These are phyloP conservation scores for Fusarium sterilihyphosum DNA, from an alignment of 2,329 filamentous ascomycete species.

Conservation along the genomic window DNA sequence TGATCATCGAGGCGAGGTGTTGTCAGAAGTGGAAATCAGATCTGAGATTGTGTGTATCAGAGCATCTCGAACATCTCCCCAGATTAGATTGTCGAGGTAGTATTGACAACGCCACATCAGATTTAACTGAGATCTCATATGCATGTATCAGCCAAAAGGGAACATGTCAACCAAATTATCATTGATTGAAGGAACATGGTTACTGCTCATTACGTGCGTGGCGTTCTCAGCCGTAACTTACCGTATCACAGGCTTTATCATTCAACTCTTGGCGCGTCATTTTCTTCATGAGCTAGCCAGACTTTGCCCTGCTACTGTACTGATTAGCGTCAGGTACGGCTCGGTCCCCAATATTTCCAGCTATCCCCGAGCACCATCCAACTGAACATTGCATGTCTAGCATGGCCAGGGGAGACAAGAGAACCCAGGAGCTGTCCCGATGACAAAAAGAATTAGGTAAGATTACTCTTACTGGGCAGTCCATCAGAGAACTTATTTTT, in stretches of 20 bases:
- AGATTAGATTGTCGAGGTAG: neutral
- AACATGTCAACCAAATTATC: neutral
- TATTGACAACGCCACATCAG: neutral
- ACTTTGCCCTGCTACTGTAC: neutral
- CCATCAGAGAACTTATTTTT: neutral
- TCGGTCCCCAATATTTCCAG: neutral
- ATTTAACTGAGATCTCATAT: neutral
- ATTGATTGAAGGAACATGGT: neutral
- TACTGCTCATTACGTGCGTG: neutral
- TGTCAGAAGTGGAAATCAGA: neutral
- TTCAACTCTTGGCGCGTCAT: slow-evolving; percentile 3
- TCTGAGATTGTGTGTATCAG: neutral
- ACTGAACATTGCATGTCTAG: neutral
- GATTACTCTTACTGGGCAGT: fast-evolving
- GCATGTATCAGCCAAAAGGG: neutral
- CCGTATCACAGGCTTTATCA: neutral
- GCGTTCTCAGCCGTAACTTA: neutral
- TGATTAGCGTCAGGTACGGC: slow-evolving; percentile 3
- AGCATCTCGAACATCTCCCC: neutral
- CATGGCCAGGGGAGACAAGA: neutral
- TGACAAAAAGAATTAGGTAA: neutral
- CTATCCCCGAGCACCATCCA: neutral
- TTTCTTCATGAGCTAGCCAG: neutral
- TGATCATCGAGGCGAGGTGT: neutral
- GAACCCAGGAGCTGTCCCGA: neutral